These are phyloP conservation scores for Alternaria arbusti DNA, from an alignment of 2,329 filamentous ascomycete species.

Conservation along the genomic window DNA sequence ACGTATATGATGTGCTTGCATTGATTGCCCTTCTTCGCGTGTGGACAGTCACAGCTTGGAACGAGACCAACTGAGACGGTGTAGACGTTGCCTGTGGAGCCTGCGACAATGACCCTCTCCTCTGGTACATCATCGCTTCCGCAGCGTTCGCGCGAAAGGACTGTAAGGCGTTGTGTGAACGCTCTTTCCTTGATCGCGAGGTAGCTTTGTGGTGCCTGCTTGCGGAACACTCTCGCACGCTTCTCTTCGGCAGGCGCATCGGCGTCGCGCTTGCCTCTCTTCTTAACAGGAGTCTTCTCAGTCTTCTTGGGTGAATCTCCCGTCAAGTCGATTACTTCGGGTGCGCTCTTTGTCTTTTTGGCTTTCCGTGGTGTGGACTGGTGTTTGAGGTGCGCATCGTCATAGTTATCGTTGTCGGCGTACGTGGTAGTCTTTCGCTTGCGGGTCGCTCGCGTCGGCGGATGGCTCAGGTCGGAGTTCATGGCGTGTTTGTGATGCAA, in stretches of 20 bases:
- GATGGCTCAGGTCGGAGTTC: neutral
- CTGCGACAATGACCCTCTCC: constrained; percentile 64
- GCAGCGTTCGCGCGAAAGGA: constrained; percentile 58
- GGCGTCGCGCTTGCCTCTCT: constrained; percentile 21
- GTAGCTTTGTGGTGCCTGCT: constrained; percentile 55
- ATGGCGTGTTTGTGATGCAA: neutral
- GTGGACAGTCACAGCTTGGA: constrained; percentile 63
- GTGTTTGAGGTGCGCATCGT: constrained; percentile 1
- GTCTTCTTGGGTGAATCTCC: constrained; percentile 19
- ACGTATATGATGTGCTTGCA: constrained; percentile 72
- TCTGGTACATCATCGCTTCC: constrained; percentile 54
- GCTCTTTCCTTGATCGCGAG: constrained; percentile 57
- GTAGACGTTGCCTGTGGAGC: constrained; percentile 68
- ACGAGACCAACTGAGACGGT: constrained; percentile 59
- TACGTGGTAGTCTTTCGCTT: constrained; percentile 31
- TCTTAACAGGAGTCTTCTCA: constrained; percentile 19
- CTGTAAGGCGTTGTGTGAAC: constrained; percentile 62
- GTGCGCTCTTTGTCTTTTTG: constrained; percentile 2
- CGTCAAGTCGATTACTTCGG: constrained; percentile 15
- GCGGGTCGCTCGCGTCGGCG: constrained; percentile 11
- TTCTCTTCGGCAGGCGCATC: constrained; percentile 36
- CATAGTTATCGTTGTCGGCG: constrained; percentile 15
- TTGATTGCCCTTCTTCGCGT: constrained; percentile 61
- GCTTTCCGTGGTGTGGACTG: constrained; percentile 11
- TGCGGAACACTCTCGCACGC: constrained; percentile 39